A percentile compares a stretch with the other conserved stretches of the same genome.
phyloP scores from a whole-genome alignment of 2,329 filamentous ascomycete genomes.

The Aspergillus sp. region DNA sequence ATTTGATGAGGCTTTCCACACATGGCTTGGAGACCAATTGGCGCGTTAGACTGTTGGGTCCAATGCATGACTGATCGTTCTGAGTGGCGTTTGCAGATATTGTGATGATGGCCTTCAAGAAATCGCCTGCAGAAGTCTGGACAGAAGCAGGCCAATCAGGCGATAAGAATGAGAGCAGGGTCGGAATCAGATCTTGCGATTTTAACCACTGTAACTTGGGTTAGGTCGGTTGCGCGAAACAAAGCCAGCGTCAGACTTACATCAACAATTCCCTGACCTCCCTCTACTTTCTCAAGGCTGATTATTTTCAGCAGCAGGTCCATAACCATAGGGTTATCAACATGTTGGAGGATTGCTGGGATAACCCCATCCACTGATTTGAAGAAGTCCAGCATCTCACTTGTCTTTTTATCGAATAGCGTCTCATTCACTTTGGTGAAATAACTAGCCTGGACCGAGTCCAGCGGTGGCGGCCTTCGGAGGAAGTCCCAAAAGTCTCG shows the following conservation, averaged over 20 bases:
- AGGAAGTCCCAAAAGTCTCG: constrained; percentile 90
- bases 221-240: not conserved
- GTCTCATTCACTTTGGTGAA: constrained; percentile 99
- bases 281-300: constrained; percentile 87
- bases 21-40: constrained; percentile 87
- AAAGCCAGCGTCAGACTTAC: constrained; percentile 50
- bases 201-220: constrained; percentile 72
- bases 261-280: constrained; percentile 89
- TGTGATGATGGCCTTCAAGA: constrained; percentile 97
- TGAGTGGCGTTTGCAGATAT: constrained; percentile 98
- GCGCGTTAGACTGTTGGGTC: constrained; percentile 91
- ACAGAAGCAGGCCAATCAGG: constrained; percentile 83
- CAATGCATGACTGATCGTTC: constrained; percentile 98
- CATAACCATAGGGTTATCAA: constrained; percentile 98
- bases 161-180: constrained; percentile 79
- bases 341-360: constrained; percentile 81
- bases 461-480: constrained; percentile 76
- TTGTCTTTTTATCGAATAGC: constrained; percentile 95
- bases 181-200: constrained; percentile 81
- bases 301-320: constrained; percentile 95
- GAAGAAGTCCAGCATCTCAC: constrained; percentile 91
- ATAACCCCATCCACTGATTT: constrained; percentile 80
- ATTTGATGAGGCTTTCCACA: constrained; percentile 76
- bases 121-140: constrained; percentile 94
- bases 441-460: constrained; percentile 92